Conservation (phyloP, 352 stramenopile genomes). For the Plasmopara muralis region DNA sequence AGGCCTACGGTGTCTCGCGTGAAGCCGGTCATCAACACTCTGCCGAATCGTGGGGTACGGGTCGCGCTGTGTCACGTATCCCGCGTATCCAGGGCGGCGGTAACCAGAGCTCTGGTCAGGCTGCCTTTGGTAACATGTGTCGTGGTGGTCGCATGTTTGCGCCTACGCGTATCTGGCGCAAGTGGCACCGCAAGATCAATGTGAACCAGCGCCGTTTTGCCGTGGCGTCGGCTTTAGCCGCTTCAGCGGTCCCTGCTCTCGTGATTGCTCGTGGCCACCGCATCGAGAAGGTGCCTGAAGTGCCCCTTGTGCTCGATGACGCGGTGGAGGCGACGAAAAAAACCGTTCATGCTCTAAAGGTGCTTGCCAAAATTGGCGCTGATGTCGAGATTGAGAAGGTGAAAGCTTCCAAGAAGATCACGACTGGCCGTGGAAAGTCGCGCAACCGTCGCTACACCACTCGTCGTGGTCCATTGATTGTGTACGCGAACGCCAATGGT, state of each 20-base stretch:
- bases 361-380: slow-evolving; percentile 92
- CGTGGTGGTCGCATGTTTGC: slow-evolving; percentile 98
- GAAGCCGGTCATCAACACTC: slow-evolving; percentile 95
- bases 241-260: slow-evolving; percentile 93
- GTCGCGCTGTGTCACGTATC: slow-evolving; percentile 98
- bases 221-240: slow-evolving; percentile 95
- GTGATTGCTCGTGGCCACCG: slow-evolving; percentile 97
- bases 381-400: slow-evolving; percentile 96
- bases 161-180: slow-evolving; percentile 98
- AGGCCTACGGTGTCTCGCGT: slow-evolving; percentile 97
- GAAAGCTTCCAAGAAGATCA: slow-evolving; percentile 97
- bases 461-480: slow-evolving; percentile 93
- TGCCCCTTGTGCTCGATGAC: slow-evolving; percentile 96
- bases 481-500: slow-evolving; percentile 93
- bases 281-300: slow-evolving; percentile 95
- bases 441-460: slow-evolving; percentile 96
- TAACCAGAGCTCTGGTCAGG: slow-evolving; percentile 96
- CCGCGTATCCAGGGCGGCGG: slow-evolving; percentile 97
- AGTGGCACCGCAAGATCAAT: slow-evolving; percentile 99
- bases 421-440: slow-evolving; percentile 97
- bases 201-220: slow-evolving; percentile 97
- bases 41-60: slow-evolving; percentile 98
- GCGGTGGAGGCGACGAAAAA: slow-evolving; percentile 91
- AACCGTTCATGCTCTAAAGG: slow-evolving; percentile 93
- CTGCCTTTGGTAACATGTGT: slow-evolving; percentile 99